Percentiles rank a stretch among this genome's conserved stretches.
Evolutionary conservation across 2,329 filamentous ascomycete species (phyloP).

Genomic region (Diaporthe sp.): DNA sequence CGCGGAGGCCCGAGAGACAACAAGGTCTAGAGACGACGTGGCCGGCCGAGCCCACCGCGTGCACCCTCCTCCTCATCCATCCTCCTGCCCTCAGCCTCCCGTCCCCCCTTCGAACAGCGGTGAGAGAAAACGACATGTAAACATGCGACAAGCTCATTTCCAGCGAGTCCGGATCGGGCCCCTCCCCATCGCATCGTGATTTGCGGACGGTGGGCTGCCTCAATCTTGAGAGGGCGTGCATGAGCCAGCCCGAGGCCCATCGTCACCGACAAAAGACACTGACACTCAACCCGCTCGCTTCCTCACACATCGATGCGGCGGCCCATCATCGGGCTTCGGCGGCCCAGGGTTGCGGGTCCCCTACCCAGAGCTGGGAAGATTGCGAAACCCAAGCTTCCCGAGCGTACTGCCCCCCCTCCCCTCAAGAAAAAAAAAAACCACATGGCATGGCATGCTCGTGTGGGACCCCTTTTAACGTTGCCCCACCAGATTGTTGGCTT

Average conservation of each 20-base stretch:
- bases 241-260: slow-evolving; percentile 6
- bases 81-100: not conserved
- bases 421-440: not conserved
- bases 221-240: slow-evolving; percentile 3
- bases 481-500: slow-evolving; percentile 22
- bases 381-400: slow-evolving; percentile 3
- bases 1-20: not conserved
- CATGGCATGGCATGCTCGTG: slow-evolving; percentile 25
- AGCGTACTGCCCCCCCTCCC: not conserved
- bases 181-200: not conserved
- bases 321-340: slow-evolving; percentile 22
- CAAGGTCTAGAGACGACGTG: not conserved
- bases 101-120: not conserved
- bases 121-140: not conserved
- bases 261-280: not conserved
- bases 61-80: not conserved
- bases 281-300: not conserved
- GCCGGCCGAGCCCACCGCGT: slow-evolving; percentile 18
- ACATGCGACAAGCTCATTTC: slow-evolving; percentile 9
- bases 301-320: not conserved
- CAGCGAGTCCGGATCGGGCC: not conserved
- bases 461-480: not conserved
- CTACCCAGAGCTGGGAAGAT: not conserved
- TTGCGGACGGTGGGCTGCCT: not conserved
- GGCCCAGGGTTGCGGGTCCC: not conserved